phyloP scores from a whole-genome alignment of 1,139 yeast genomes.

The Suhomyces guaymorum region DNA sequence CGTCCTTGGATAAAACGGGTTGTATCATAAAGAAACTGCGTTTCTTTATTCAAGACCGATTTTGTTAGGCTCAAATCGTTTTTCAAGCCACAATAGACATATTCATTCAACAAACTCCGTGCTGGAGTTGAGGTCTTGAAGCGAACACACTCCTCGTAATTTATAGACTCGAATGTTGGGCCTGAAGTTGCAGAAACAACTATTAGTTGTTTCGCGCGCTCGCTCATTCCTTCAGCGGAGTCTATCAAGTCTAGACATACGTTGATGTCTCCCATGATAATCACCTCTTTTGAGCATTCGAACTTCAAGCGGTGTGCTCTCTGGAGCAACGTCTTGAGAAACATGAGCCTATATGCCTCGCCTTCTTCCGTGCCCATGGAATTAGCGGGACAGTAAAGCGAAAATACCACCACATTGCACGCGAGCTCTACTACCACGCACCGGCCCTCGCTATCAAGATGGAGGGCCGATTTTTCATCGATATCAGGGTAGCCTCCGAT shows the following conservation, averaged over 20 bases:
- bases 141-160: slow-evolving; percentile 37
- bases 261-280: slow-evolving; percentile 87
- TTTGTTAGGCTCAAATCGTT: slow-evolving; percentile 9
- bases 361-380: slow-evolving; percentile 73
- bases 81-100: slow-evolving; percentile 19
- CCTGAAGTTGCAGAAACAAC: slow-evolving; percentile 19
- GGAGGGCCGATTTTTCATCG: slow-evolving; percentile 39
- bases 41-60: slow-evolving; percentile 5
- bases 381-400: slow-evolving; percentile 92
- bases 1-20: slow-evolving; percentile 60
- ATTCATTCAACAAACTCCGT: slow-evolving; percentile 45
- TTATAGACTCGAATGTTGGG: slow-evolving; percentile 42
- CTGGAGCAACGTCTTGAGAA: slow-evolving; percentile 56
- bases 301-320: slow-evolving; percentile 56
- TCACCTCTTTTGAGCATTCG: slow-evolving; percentile 59
- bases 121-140: slow-evolving; percentile 48
- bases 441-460: slow-evolving; percentile 82
- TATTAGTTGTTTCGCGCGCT: slow-evolving; percentile 30
- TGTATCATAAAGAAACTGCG: slow-evolving; percentile 58
- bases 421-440: slow-evolving; percentile 74
- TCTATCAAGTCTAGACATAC: slow-evolving; percentile 79
- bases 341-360: slow-evolving; percentile 57
- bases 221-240: slow-evolving; percentile 68
- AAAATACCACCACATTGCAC: slow-evolving; percentile 60
- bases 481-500: slow-evolving; percentile 76